These are phyloP conservation scores for Phytopythium boreale DNA, from an alignment of 352 stramenopile genomes.

Conservation along the genomic window DNA sequence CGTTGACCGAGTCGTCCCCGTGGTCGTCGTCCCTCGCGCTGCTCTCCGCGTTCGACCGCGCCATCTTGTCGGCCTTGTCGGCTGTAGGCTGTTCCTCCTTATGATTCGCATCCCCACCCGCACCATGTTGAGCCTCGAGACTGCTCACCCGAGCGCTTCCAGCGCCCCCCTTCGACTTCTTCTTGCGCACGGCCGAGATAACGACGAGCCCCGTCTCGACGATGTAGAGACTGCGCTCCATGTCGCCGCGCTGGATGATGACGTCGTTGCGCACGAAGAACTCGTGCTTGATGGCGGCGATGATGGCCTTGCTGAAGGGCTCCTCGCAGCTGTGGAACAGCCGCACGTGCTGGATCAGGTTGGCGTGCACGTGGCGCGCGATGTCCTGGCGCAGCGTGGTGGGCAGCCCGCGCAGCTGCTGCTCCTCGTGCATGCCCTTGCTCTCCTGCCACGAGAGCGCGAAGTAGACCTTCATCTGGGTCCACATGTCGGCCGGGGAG, in stretches of 20 bases:
- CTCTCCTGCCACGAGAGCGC: conserved; percentile 62
- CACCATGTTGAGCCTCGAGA: not conserved
- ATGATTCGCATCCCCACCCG: conserved; percentile 1
- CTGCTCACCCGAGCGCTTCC: not conserved
- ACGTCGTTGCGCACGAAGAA: conserved; percentile 74
- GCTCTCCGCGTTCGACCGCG: not conserved
- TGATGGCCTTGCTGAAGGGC: conserved; percentile 52
- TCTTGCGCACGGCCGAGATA: conserved; percentile 42
- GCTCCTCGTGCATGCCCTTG: conserved; percentile 58
- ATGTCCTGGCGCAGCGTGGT: conserved; percentile 53
- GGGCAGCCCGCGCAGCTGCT: conserved; percentile 50
- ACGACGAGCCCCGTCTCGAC: conserved; percentile 70
- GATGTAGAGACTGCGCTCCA: conserved; percentile 58
- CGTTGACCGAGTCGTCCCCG: conserved; percentile 26
- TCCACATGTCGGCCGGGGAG: conserved; percentile 49
- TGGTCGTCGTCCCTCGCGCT: conserved; percentile 8
- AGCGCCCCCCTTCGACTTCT: not conserved
- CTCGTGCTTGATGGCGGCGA: conserved; percentile 65
- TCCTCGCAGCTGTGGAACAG: conserved; percentile 60
- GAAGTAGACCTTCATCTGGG: conserved; percentile 78
- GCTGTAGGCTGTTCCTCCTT: conserved; percentile 9
- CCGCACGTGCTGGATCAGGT: conserved; percentile 55
- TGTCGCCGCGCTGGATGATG: conserved; percentile 66
- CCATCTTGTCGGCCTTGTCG: conserved; percentile 8
- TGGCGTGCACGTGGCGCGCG: conserved; percentile 55